phyloP scores from a whole-genome alignment of 2,329 filamentous ascomycete genomes.

The Neopestalotiopsis rosae region DNA sequence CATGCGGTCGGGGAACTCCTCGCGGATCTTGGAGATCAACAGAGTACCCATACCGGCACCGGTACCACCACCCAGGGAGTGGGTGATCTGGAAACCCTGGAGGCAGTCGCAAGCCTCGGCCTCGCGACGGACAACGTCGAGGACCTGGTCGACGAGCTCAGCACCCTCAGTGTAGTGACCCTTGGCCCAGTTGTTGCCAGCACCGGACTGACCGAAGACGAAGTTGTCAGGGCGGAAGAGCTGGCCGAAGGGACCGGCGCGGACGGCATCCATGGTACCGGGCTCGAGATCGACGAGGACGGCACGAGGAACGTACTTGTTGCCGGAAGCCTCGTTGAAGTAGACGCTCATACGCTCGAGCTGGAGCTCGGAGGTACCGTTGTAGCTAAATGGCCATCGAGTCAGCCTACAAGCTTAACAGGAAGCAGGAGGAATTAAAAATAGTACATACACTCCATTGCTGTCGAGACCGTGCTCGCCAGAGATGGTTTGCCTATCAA shows the following conservation, averaged over 20 bases:
- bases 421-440: slow-evolving; percentile 11
- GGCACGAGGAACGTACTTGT: slow-evolving; percentile 99
- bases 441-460: slow-evolving; percentile 82
- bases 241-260: slow-evolving; percentile 96
- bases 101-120: slow-evolving; percentile 99
- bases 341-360: slow-evolving; percentile 99
- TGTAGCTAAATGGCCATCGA: slow-evolving; percentile 70
- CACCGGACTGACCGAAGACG: slow-evolving; percentile 98
- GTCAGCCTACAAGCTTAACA: slow-evolving; percentile 20
- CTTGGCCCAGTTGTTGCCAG: slow-evolving; percentile 99
- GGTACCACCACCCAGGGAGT: slow-evolving; percentile 99
- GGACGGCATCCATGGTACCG: slow-evolving; percentile 99
- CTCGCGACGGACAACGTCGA: slow-evolving; percentile 98
- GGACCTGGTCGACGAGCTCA: slow-evolving; percentile 96
- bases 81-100: slow-evolving; percentile 99
- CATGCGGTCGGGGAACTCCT: slow-evolving; percentile 99
- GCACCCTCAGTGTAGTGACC: slow-evolving; percentile 99
- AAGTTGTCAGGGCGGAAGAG: slow-evolving; percentile 99
- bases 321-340: slow-evolving; percentile 94
- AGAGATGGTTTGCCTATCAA: slow-evolving; percentile 76
- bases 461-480: slow-evolving; percentile 96
- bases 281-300: slow-evolving; percentile 99
- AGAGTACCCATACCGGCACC: slow-evolving; percentile 99
- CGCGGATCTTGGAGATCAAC: slow-evolving; percentile 99
- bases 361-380: slow-evolving; percentile 97